Base-by-base conservation (phyloP, 2,329 filamentous ascomycete species). In the Aspergillus amoenus region DNA sequence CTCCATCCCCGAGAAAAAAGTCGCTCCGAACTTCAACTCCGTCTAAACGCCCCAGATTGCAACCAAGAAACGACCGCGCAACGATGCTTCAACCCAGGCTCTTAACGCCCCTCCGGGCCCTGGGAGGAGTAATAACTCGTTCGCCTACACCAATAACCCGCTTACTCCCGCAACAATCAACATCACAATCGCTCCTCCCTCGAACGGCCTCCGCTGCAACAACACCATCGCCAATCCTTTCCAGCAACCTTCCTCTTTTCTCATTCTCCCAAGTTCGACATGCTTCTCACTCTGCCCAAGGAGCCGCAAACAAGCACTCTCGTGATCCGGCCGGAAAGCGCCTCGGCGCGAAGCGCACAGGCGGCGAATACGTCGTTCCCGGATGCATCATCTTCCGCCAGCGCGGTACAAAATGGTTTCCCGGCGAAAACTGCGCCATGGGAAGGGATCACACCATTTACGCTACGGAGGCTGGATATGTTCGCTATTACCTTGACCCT, bases 371-470 rank as follows among this genome's bases (percentile, higher is more conserved):
- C 75, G 94, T 99, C 37, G 89, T 96, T 57, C 89, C 93, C 4
- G 94, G 94, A 54, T 97, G 96, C 80, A 99, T 99, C 76, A 90
- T 99, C 78, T 99, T 94, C 84, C 92, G 91, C 73, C 94, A 99
- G 77, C 88, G 93, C 69, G 94, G 94, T 67, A 95, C 94, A 4
- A 85, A 88, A 69, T 99, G 94, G 94, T 93, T 88, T 74, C 89
- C 94, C 1, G 94, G 94, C 68, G 94, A 97, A 74, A 97, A 99
- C 78, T 91, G 90, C 75, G 90, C 88, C 68, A 93, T 97, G 81
- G 94, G 94, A 50, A 89, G 94, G 60, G 93, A 99, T 75, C 94
- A 97, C 80, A 97, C 93, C 50, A 95, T 99, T 72, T 96, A 90
- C 76, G 87, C 94, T 52, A 88, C 87, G 58, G 85, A 89, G 55